Conservation (phyloP, 2,329 filamentous ascomycete genomes). For the Colletotrichum simmondsii region DNA sequence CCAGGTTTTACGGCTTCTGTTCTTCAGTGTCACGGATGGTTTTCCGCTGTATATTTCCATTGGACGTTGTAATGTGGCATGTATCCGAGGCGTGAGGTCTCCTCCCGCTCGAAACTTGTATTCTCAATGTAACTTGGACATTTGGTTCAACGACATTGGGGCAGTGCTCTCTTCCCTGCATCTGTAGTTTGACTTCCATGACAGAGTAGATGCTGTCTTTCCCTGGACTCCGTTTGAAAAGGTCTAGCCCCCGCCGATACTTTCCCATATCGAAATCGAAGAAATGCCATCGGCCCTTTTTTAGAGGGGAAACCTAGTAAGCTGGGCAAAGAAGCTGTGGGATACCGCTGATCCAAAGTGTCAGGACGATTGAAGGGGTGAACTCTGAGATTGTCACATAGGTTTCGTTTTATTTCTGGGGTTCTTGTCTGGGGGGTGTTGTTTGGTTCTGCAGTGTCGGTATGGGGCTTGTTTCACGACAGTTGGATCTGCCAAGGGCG, state of each 20-base stretch:
- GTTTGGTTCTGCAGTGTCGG: neutral
- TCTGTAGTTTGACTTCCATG: neutral
- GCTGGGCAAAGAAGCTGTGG: neutral
- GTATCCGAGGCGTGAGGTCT: neutral
- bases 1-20: neutral
- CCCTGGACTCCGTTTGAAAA: neutral
- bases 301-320: neutral
- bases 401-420: slow-evolving; percentile 13
- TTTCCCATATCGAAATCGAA: neutral
- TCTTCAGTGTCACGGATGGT: too few species aligned
- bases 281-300: neutral
- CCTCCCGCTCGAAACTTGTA: neutral
- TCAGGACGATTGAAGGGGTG: neutral
- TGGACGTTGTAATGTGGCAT: neutral
- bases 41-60: neutral
- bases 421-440: neutral
- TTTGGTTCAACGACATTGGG: neutral
- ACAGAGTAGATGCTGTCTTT: neutral
- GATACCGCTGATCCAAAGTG: neutral
- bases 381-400: neutral
- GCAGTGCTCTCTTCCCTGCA: neutral
- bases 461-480: slow-evolving; percentile 21
- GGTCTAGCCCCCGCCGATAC: neutral
- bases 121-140: neutral
- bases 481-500: slow-evolving; percentile 13